phyloP scores from a whole-genome alignment of 768 basidiomycete species.

The Boletus insuetus region DNA sequence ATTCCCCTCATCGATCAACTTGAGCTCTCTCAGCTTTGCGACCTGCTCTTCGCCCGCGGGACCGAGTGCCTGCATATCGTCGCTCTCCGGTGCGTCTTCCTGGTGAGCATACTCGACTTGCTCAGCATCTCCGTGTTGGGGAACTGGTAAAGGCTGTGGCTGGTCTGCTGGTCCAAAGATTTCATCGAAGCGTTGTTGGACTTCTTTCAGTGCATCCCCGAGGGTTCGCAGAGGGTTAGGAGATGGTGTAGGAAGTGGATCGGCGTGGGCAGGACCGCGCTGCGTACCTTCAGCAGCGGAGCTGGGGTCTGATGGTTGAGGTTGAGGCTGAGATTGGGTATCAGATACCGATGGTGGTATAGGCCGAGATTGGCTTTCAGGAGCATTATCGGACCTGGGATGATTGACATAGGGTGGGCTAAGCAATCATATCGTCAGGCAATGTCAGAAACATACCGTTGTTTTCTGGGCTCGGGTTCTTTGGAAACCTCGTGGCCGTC shows the following conservation, averaged over 20 bases:
- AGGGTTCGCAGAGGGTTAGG: conserved; percentile 71
- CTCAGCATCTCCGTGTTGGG: conserved; percentile 39
- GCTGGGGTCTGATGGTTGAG: conserved; percentile 25
- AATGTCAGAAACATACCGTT: conserved; percentile 13
- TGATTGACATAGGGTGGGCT: neutral
- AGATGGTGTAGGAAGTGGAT: conserved; percentile 33
- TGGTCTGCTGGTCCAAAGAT: conserved; percentile 54
- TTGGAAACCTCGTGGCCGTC: conserved; percentile 24
- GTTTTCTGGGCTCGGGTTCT: conserved; percentile 16
- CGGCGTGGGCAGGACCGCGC: conserved; percentile 41
- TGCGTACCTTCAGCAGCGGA: conserved; percentile 43
- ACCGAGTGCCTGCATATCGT: conserved; percentile 87
- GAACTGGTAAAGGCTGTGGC: conserved; percentile 29
- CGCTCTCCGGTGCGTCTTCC: conserved; percentile 60
- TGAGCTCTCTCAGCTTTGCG: conserved; percentile 78
- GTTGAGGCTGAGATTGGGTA: neutral
- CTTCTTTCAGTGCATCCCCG: conserved; percentile 80
- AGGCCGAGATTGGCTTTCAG: conserved; percentile 8
- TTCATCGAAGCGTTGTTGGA: conserved; percentile 79
- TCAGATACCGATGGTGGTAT: neutral
- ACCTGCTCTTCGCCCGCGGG: conserved; percentile 82
- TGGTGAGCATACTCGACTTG: conserved; percentile 69
- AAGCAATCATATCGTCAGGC: neutral
- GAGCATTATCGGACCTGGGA: conserved; percentile 11
- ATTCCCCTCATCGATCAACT: conserved; percentile 61